A percentile compares a stretch with the other conserved stretches of the same genome.
Conservation (phyloP, 2,329 filamentous ascomycete species). For the Cylindrodendrum hubeiense region DNA sequence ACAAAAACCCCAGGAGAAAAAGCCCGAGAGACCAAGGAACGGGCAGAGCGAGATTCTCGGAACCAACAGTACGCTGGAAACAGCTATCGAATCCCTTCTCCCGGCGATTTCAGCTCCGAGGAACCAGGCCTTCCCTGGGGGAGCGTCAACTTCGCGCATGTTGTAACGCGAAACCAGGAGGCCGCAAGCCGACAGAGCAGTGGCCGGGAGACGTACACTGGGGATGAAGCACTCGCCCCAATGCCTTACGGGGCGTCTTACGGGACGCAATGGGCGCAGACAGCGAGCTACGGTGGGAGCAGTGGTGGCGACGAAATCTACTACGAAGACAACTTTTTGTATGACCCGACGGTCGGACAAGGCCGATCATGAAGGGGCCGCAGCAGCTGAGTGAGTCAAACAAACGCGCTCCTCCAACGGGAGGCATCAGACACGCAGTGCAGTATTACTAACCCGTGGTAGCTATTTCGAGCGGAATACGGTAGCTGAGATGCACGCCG, state of each 20-base stretch:
- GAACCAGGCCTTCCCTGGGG: constrained; percentile 79
- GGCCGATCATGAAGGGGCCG: constrained; percentile 20
- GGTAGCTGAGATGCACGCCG: background rate
- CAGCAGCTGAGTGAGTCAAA: constrained; percentile 24
- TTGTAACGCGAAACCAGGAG: constrained; percentile 65
- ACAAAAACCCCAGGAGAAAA: constrained; percentile 70
- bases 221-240: constrained; percentile 49
- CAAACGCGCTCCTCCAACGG: no score
- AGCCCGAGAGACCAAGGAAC: constrained; percentile 75
- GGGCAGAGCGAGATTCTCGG: constrained; percentile 70
- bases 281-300: constrained; percentile 49
- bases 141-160: constrained; percentile 70
- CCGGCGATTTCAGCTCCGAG: constrained; percentile 65
- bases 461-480: constrained; percentile 2
- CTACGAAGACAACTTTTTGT: constrained; percentile 48
- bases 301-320: constrained; percentile 50
- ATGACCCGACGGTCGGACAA: constrained; percentile 39
- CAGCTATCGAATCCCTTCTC: constrained; percentile 72
- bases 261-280: constrained; percentile 42
- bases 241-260: constrained; percentile 45
- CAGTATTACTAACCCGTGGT: constrained; percentile 4
- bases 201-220: constrained; percentile 51
- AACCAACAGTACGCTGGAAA: constrained; percentile 74
- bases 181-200: constrained; percentile 59
- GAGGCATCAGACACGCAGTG: background rate